Conservation (phyloP, 2,329 filamentous ascomycete genomes). For the Cladophialophora immunda region DNA sequence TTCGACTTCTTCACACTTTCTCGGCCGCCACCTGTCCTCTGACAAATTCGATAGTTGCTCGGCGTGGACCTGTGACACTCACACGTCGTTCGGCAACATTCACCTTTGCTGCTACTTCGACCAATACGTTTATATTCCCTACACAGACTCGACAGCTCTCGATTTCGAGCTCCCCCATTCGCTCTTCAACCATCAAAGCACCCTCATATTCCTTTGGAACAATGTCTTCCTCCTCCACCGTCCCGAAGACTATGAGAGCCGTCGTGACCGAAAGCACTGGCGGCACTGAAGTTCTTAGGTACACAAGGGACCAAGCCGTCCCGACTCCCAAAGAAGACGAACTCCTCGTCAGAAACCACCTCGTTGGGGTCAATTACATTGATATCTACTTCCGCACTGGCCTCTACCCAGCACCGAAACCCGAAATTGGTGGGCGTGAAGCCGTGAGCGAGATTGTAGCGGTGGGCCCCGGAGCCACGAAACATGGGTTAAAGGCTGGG, state of each 20-base stretch:
- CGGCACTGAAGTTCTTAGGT: constrained; percentile 66
- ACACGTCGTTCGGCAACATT: too few species aligned
- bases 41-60: too few species aligned
- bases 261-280: constrained; percentile 76
- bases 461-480: constrained; percentile 50
- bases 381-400: constrained; percentile 90
- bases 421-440: constrained; percentile 81
- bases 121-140: too few species aligned
- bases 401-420: constrained; percentile 73
- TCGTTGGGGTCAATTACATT: constrained; percentile 84
- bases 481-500: constrained; percentile 63
- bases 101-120: too few species aligned
- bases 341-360: constrained; percentile 80
- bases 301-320: constrained; percentile 74
- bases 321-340: constrained; percentile 72
- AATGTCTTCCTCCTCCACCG: background rate
- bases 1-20: too few species aligned
- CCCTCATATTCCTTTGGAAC: too few species aligned
- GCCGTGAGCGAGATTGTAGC: constrained; percentile 74
- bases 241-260: constrained; percentile 70
- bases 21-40: too few species aligned
- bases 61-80: too few species aligned
- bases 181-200: too few species aligned
- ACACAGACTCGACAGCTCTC: too few species aligned
- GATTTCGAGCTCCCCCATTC: too few species aligned